Percentiles rank a stretch among this genome's conserved stretches.
Conservation (phyloP, 2,329 filamentous ascomycete species). For the Tolypocladium nubicola region DNA sequence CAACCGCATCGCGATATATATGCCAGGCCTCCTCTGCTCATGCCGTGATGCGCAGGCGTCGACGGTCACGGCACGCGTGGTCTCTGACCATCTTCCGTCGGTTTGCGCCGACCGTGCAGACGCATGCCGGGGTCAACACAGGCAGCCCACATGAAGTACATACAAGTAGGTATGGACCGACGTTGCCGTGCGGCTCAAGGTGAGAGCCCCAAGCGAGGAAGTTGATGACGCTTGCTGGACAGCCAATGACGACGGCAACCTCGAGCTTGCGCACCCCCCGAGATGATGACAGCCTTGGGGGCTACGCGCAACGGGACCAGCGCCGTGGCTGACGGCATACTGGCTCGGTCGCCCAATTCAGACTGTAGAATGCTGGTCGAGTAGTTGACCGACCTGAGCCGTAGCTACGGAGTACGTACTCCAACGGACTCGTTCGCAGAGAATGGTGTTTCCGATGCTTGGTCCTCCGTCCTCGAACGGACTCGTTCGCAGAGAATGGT, state of each 20-base stretch:
- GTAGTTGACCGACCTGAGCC: background rate
- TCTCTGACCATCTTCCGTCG: background rate
- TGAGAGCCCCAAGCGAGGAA: background rate
- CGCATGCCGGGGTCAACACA: background rate
- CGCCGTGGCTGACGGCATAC: background rate
- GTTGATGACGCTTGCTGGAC: background rate
- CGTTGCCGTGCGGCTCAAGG: background rate
- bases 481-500: background rate
- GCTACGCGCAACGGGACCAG: background rate
- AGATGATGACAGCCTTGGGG: background rate
- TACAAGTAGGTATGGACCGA: no score
- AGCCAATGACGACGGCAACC: background rate
- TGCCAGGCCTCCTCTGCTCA: background rate
- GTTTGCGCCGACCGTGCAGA: background rate
- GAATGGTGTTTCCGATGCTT: background rate
- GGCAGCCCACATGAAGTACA: background rate
- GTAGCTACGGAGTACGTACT: background rate
- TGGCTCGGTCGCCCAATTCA: background rate
- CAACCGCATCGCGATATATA: background rate
- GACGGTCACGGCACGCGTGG: background rate
- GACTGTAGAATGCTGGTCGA: background rate
- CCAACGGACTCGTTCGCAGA: no score
- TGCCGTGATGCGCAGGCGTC: background rate
- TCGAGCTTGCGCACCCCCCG: background rate
- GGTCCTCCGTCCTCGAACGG: background rate